Base-by-base conservation (phyloP, 1,284 basidiomycete species). In the Cutaneotrichosporon sp. region DNA sequence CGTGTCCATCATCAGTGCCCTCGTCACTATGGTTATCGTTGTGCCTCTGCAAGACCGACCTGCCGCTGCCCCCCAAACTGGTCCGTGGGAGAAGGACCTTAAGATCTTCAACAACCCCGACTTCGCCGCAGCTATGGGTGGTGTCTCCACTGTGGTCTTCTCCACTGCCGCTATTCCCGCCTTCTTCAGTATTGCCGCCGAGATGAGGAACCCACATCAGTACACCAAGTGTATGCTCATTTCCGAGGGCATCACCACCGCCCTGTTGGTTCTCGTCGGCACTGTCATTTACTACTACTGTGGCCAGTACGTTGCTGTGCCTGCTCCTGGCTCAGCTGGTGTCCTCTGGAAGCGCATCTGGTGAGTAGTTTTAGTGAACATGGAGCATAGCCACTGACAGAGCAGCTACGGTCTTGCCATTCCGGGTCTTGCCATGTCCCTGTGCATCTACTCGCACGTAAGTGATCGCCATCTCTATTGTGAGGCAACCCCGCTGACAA, bases 401-500 rank as follows among this genome's bases (percentile, higher is more conserved):
- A n/a, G 9, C 37, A 24, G 64, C 29, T 75, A 74, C 55, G 72
- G 71, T 17, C 55, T 75, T 29, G 70, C 66, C n/a, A 47, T 75
- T 19, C 69, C 68, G 0, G 69, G 63, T 14, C 58, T 75, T 3
- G 37, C 45, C 22, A 46, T 46, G 22, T 38, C 54, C 9, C 24
- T 55, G 10, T 38, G 34, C 27, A 55, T 55, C 34, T 55, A 33
- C 47, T 34, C 46, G 27, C 39, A 52, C 9, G 64, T 25, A n/a
- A 12, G 11, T 31, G 2, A 9, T 14, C 11, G 8, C 12, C 35
- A 38, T 10, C 16, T 20, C 11, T 8, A 20, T 17, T 1, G n/a
- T n/a, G n/a, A n/a, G n/a, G n/a, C n/a, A n/a, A n/a, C 9, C 39
- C 55, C 38, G 51, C 55, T 34, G 55, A 38, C 17, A 20, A 7